Evolutionary conservation across 1,284 basidiomycete species (phyloP), one percentile per base, ranked within the genome.

Genomic region (Irpex sp.): DNA sequence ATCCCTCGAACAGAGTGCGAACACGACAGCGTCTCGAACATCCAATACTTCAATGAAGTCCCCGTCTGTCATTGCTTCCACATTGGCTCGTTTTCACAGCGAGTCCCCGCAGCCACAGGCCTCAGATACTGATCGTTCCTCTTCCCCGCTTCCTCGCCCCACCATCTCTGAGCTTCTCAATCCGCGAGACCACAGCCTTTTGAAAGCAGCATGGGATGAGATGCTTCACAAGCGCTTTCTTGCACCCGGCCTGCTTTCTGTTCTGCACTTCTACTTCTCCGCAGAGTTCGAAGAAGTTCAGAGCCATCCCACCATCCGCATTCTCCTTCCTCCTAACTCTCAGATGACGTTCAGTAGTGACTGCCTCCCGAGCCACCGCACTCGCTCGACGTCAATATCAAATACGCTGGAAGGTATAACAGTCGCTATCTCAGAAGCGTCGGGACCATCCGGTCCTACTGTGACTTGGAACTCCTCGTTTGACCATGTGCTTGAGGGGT

Each of bases 241-340:
- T 48, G 76, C 85, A 0, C 73, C 82, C 7, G 82, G 82, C 47
- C 72, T 85, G 6, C 76, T 85, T 57, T 82, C 85, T 17, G 81
- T 90, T 59, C 78, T 92, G 60, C 88, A 88, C 0, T 87, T 91
- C 67, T 88, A 91, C 69, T 78, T 92, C 48, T 83, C 83, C 0
- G 79, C 82, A 38, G 79, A 81, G 57, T 92, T 91, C 67, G 58
- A 74, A 5, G 81, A 84, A 56, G 79, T 87, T 61, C 79, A 81
- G 65, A 76, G 80, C 1, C 79, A 84, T 63, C 79, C 83, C 8
- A 75, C 82, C 0, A 69, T 88, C 58, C 80, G 84, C 51, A 77
- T 91, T 31, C 75, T 79, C 31, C 78, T 91, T 4, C 88, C 88
- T 1, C 80, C 81, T 1, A 85, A 81, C 26, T 59, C 62, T 15